Conservation (phyloP, 2,329 filamentous ascomycete species). For the Arthrobotrys entomopaga region DNA sequence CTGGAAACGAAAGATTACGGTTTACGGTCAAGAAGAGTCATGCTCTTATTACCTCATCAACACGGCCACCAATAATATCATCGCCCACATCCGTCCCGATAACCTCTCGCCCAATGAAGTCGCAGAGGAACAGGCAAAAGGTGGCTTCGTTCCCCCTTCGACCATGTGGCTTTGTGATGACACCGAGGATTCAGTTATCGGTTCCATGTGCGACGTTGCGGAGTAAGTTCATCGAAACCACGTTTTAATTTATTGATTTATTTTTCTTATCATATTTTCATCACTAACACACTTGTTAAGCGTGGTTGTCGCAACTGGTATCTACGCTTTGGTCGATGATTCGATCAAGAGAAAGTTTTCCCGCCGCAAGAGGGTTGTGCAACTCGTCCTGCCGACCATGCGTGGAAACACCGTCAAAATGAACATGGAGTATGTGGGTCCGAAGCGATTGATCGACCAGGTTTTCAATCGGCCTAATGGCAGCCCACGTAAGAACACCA, state of each 20-base stretch:
- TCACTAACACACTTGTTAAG: constrained; percentile 65
- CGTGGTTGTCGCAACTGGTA: constrained; percentile 87
- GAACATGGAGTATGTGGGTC: constrained; percentile 72
- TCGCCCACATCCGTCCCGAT: constrained; percentile 88
- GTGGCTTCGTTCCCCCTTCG: constrained; percentile 89
- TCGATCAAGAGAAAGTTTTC: constrained; percentile 75
- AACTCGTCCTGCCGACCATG: constrained; percentile 67
- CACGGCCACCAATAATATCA: constrained; percentile 70
- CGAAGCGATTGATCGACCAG: constrained; percentile 72
- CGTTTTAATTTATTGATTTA: background rate
- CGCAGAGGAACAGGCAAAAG: constrained; percentile 76
- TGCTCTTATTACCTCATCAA: constrained; percentile 84
- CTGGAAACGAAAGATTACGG: constrained; percentile 77
- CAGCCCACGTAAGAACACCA: constrained; percentile 38
- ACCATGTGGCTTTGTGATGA: constrained; percentile 89
- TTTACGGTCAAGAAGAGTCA: constrained; percentile 66
- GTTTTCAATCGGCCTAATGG: constrained; percentile 68
- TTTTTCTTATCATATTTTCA: constrained; percentile 13
- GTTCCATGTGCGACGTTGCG: constrained; percentile 79
- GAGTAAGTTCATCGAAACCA: constrained; percentile 73
- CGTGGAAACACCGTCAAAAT: constrained; percentile 66
- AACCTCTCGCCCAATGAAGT: constrained; percentile 76
- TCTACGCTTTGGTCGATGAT: constrained; percentile 89
- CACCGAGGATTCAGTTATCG: constrained; percentile 68
- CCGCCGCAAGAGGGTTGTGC: constrained; percentile 64